These are phyloP conservation scores for Claviceps digitariae DNA, from an alignment of 2,329 filamentous ascomycete species.

Conservation along the genomic window DNA sequence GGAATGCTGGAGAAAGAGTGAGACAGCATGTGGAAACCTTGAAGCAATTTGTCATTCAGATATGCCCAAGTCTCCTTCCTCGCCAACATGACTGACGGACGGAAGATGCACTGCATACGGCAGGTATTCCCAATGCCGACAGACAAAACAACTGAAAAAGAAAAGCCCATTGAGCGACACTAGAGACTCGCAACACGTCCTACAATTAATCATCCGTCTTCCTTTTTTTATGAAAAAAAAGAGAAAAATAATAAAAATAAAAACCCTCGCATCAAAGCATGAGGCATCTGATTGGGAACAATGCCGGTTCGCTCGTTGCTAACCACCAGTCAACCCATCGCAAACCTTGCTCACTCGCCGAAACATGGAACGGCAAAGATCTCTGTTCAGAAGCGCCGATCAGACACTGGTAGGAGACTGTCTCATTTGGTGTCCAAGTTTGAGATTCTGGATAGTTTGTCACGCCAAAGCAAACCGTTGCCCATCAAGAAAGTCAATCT, in stretches of 20 bases:
- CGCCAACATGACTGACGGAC: background rate
- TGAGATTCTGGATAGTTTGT: constrained; percentile 16
- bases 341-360: background rate
- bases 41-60: background rate
- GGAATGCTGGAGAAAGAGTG: background rate
- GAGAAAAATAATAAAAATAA: background rate
- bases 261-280: background rate
- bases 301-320: constrained; percentile 3
- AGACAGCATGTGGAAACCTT: background rate
- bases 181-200: background rate
- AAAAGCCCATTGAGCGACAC: background rate
- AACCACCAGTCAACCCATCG: background rate
- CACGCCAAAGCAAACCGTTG: constrained; percentile 1
- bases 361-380: background rate
- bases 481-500: background rate
- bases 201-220: background rate
- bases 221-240: background rate
- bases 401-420: constrained; percentile 6
- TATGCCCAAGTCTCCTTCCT: background rate
- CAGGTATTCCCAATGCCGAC: background rate
- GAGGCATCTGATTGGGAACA: background rate
- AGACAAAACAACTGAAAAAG: background rate
- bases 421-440: constrained; percentile 23
- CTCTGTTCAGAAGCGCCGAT: background rate
- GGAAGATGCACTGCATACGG: background rate